Conservation (phyloP, 495 filamentous ascomycete genomes). For the Usnea hakonensis region DNA sequence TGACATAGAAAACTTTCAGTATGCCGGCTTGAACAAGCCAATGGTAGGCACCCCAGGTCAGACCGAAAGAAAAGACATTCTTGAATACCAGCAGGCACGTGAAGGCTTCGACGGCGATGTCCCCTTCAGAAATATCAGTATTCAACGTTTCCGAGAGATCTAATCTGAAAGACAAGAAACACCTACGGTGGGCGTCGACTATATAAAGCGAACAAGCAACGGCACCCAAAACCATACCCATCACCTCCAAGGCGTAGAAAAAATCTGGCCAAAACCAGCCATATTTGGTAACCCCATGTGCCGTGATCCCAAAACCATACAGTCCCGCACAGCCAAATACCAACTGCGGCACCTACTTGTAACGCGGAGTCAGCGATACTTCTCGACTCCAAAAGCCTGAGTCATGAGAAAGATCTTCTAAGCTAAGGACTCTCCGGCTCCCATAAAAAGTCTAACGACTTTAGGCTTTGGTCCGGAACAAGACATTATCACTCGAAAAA, state of each 20-base stretch:
- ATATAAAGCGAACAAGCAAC: conserved; percentile 84
- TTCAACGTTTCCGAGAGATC: neutral
- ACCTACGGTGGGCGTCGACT: conserved; percentile 82
- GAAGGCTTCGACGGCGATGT: conserved; percentile 84
- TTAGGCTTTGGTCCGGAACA: too few species aligned
- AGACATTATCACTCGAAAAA: too few species aligned
- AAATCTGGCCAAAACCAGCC: conserved; percentile 65
- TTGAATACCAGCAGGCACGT: conserved; percentile 89
- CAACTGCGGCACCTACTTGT: conserved; percentile 74
- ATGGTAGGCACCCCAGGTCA: conserved; percentile 74
- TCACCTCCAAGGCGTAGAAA: conserved; percentile 69
- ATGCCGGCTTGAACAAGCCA: conserved; percentile 61
- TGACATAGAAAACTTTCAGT: conserved; percentile 56
- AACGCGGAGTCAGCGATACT: too few species aligned
- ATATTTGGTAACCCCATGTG: conserved; percentile 50
- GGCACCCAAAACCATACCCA: conserved; percentile 86
- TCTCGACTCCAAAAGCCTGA: too few species aligned
- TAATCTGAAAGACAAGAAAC: neutral
- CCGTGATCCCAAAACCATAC: conserved; percentile 74
- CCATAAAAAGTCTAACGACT: too few species aligned
- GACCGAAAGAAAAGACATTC: conserved; percentile 80
- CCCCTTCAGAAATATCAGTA: conserved; percentile 39
- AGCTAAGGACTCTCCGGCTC: too few species aligned
- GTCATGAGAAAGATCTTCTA: too few species aligned
- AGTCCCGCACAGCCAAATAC: conserved; percentile 71